Base-by-base conservation (phyloP, 768 basidiomycete genomes). In the Panaeolus cyanescens region DNA sequence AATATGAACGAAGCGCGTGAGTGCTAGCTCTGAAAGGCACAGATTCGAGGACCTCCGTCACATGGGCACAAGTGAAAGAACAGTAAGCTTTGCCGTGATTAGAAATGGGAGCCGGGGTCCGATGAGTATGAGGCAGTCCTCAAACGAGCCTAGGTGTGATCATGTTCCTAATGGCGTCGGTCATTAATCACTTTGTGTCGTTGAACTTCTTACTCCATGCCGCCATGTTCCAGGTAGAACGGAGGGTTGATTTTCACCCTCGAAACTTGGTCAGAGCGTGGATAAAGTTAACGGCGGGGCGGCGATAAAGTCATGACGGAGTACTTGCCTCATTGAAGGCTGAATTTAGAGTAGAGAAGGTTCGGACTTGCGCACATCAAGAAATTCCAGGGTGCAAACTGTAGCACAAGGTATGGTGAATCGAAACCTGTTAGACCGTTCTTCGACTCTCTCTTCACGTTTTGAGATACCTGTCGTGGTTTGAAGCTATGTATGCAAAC, bases 1-100 rank as follows among this genome's bases (percentile, higher is more conserved):
- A 50, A 50, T 50, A 50, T 50, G 25, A 50, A 50, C 25, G 45
- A 50, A 50, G 45, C 45, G 45, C 45, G 45, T 28, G 45, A 50
- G 45, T 50, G 45, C 45, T 15, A 50, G 25, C 45, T 12, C 22
- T 4, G 22, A 1, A 50, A 28, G 25, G 45, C 15, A 50, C 30
- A 25, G 22, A 50, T 50, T 50, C 30, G 45, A 50, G 45, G 45
- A 6, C 25, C 7, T 50, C 25, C n/a, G 25, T 50, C 45, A 50
- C 45, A 50, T 50, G 45, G 40, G 7, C 22, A 5, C 3, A 13
- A 28, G 25, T 7, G 45, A 13, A 15, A 25, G 12, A 12, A n/a
- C n/a, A n/a, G n/a, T 12, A 28, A 13, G 25, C 22, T 28, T 28
- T 13, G 45, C 30, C 22, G 22, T 50, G 25, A 25, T 50, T 50